Evolutionary conservation across 176 grass and related monocot species (phyloP).

Genomic region (Tillandsia leiboldiana): DNA sequence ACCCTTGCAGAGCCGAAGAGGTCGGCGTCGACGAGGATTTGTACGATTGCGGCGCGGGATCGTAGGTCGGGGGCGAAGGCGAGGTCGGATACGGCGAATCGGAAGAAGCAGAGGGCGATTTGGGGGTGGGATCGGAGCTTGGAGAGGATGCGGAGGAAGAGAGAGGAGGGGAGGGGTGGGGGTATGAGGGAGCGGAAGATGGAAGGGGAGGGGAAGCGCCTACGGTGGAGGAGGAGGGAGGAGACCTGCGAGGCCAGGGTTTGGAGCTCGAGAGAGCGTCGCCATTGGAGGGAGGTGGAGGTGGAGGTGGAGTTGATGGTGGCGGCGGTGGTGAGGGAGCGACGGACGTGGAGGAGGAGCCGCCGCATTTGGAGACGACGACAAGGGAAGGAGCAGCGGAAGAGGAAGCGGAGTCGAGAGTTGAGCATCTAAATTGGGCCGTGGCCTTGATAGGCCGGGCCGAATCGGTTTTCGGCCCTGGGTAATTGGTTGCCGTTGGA

Average conservation of each 20-base stretch:
- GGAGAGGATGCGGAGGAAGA: slow-evolving; percentile 9
- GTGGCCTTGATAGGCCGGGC: no score
- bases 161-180: background rate
- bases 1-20: slow-evolving; percentile 2
- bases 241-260: slow-evolving; percentile 10
- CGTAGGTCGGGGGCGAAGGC: slow-evolving; percentile 9
- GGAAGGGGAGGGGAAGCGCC: slow-evolving; percentile 1
- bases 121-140: slow-evolving; percentile 6
- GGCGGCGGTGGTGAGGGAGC: no score
- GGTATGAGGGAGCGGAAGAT: background rate
- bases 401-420: no score
- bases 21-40: slow-evolving; percentile 12
- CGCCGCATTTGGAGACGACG: no score
- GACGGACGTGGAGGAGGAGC: no score
- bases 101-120: slow-evolving; percentile 19
- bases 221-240: slow-evolving; percentile 24
- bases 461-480: no score
- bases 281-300: slow-evolving; percentile 9
- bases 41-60: background rate
- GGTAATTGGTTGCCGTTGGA: no score
- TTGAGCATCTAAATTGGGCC: no score
- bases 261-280: slow-evolving; percentile 7
- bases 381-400: no score
- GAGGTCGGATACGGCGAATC: slow-evolving; percentile 9
- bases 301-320: background rate